Conservation (phyloP, 768 basidiomycete genomes). For the Boletus sp. region DNA sequence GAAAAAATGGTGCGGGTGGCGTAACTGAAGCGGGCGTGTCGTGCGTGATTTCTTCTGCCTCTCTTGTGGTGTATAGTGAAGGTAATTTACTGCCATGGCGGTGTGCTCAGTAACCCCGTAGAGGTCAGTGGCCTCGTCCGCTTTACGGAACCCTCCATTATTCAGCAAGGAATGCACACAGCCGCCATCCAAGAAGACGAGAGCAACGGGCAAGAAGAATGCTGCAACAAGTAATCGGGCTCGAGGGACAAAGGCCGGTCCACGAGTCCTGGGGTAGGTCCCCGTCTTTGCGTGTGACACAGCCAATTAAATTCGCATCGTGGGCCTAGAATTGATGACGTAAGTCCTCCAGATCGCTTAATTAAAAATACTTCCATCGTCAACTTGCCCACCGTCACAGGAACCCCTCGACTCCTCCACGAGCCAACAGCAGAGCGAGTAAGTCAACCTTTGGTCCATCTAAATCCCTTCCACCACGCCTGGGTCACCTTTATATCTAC, state of each 20-base stretch:
- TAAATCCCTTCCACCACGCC: conserved; percentile 9
- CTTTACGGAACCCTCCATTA: not conserved
- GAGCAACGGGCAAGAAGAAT: conserved; percentile 26
- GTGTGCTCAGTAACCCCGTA: conserved; percentile 15
- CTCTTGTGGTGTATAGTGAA: not conserved
- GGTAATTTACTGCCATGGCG: conserved; percentile 9
- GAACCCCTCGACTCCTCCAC: conserved; percentile 25
- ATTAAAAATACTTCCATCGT: conserved; percentile 14
- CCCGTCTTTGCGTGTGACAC: not conserved
- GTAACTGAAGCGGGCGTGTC: conserved; percentile 10
- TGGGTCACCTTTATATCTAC: conserved; percentile 11
- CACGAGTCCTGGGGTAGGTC: conserved; percentile 13
- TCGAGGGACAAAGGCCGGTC: conserved; percentile 19
- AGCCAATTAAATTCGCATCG: not conserved
- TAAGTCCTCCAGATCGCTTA: conserved; percentile 23
- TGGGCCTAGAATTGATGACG: conserved; percentile 33
- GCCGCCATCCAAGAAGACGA: conserved; percentile 42
- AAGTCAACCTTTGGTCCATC: conserved; percentile 27
- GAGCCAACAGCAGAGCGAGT: conserved; percentile 25
- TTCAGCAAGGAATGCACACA: conserved; percentile 13
- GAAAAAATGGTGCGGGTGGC: conserved; percentile 8
- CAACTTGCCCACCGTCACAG: conserved; percentile 18
- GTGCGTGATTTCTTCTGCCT: conserved; percentile 22
- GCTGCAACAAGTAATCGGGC: conserved; percentile 2
- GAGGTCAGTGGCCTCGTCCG: conserved; percentile 24